Evolutionary conservation across 352 stramenopile species (phyloP), one percentile per base, ranked within the genome.

Genomic region (Phytophthora pistaciae): DNA sequence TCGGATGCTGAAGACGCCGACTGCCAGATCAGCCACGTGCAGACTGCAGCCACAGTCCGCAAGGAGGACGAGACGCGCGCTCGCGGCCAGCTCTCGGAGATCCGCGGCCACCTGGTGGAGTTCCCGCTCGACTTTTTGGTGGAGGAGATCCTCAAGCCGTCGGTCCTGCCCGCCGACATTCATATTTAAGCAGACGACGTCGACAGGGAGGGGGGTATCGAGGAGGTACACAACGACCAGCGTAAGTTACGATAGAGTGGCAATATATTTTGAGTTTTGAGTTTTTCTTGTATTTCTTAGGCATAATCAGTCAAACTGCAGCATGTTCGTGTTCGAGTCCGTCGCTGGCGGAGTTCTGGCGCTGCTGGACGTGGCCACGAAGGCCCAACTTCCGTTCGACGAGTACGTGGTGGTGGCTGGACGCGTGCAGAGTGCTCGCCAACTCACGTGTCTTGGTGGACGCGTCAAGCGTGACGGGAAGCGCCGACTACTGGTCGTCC

Each of bases 61-160:
- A 94, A 93, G 49, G 84, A 92, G 66, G 79, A 91, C 61, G 87
- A 95, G 70, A 87, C 84, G 20, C 75, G 78, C 38, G 90, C 88
- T 46, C 84, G 88, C 52, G 80, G 80, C 3, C 82, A 94, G 71
- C 70, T 96, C 8, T 93, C 82, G 31, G 86, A 92, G 72, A 96
- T 97, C 57, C 87, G 85, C 33, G 90, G 90, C 38, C 89, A 96
- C 53, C 75, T 97, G 1, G 90, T 97, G 27, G 85, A 95, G 40
- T 97, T 96, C 64, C 90, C 90, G 25, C 62, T 95, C 31, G 82
- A 97, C 44, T 97, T 97, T 56, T 66, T 97, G 38, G 82, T 84
- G 20, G 89, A 96, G 64, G 88, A 96, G 69, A 93, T 93, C 48
- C 74, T 96, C 16, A 91, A 94, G 64, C 90, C 90, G 48, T 90